Evolutionary conservation across 257 asterid species (phyloP).

Genomic region (Lycium barbarum): DNA sequence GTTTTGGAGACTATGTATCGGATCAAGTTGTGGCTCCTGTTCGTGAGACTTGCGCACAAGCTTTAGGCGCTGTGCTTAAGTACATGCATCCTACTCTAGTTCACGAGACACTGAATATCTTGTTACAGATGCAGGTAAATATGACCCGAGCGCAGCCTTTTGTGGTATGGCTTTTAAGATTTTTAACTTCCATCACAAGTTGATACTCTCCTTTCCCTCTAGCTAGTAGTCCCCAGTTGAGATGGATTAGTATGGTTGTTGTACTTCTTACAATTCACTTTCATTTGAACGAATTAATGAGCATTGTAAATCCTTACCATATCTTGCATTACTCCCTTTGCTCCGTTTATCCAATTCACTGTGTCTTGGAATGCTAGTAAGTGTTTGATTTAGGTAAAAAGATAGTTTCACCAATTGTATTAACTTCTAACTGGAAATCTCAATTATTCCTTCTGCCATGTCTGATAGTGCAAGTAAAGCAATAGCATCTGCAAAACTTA

Average conservation of each 20-base stretch:
- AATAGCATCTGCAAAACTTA: constrained; percentile 17
- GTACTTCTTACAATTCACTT: not conserved
- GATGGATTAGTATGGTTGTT: constrained; percentile 7
- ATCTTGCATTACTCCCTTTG: not conserved
- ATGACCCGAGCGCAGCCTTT: constrained; percentile 35
- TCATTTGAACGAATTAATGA: constrained; percentile 21
- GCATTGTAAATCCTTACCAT: not conserved
- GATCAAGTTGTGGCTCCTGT: constrained; percentile 99
- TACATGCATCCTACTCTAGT: constrained; percentile 88
- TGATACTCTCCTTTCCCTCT: not conserved
- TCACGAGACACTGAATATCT: constrained; percentile 72
- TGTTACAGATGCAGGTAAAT: constrained; percentile 97
- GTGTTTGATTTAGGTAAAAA: not conserved
- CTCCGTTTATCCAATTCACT: not conserved
- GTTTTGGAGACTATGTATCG: constrained; percentile 97
- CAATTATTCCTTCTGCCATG: not conserved
- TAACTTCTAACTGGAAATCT: not conserved
- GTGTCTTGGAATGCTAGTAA: not conserved
- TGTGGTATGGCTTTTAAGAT: constrained; percentile 8
- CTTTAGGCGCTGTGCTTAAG: constrained; percentile 97
- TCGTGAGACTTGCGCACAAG: constrained; percentile 99
- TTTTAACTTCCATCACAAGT: not conserved
- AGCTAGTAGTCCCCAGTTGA: not conserved
- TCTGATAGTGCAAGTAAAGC: not conserved
- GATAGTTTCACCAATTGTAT: not conserved